Evolutionary conservation across 129 eudicot species (phyloP), one percentile per base, ranked within the genome.

Genomic region (Deinandra increscens): DNA sequence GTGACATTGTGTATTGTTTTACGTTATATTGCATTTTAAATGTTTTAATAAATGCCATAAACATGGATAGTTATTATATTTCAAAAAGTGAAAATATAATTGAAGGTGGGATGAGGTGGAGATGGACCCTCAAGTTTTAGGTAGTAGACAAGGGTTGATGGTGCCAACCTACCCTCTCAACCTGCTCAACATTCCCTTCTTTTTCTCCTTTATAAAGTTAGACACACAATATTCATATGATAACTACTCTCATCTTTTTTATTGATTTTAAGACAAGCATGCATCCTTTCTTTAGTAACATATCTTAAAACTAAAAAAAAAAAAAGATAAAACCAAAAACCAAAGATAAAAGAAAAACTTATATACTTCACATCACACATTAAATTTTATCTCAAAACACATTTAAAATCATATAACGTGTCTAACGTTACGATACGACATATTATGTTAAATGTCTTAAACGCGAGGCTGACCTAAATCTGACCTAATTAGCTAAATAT

Each of bases 121-220:
- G 64, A 58, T 58, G 64, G 64, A 58, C 64, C 64, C 64, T 58
- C 64, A 58, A 29, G 12, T 58, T 58, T 58, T 58, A 29, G 64
- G 64, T 58, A 58, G 12, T 58, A 58, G 64, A 58, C 64, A 58
- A 58, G 18, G 64, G 41, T 58, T 58, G 64, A 29, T 58, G 64
- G 64, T 58, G 64, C 64, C 64, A 58, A 58, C 64, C 64, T 58
- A 58, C 19, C 39, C 37, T 26, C 64, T 58, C 41, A 58, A 58
- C 64, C 64, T 58, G 64, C 64, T 31, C 64, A 20, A 26, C 64
- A 58, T 58, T 58, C 41, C 41, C 64, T 29, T 58, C 64, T 29
- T 58, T 58, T 58, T 58, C 3, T 38, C 64, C 29, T 58, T 58
- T 58, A 1, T 4, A 58, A 56, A 23, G 29, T 8, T 26, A 31